Conservation (phyloP, 495 filamentous ascomycete species). For the Darksidea phi region DNA sequence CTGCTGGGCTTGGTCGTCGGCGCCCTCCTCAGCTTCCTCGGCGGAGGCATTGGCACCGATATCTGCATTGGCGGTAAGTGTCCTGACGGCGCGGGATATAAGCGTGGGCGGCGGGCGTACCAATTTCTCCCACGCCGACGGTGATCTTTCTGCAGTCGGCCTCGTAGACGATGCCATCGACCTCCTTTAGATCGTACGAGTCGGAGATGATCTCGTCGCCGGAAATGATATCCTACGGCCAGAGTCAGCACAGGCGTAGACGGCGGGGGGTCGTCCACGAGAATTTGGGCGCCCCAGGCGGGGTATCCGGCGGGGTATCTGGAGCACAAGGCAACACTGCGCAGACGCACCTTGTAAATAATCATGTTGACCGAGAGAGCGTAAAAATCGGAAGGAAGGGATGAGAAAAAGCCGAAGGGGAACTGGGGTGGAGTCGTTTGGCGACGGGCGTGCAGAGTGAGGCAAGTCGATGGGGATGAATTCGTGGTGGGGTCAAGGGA, state of each 20-base stretch:
- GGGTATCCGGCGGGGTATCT: slow-evolving; percentile 1
- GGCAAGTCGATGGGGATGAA: slow-evolving; percentile 1
- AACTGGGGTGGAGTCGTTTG: background rate
- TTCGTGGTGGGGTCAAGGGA: slow-evolving; percentile 27
- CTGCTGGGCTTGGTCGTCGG: slow-evolving; percentile 66
- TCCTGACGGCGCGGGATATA: background rate
- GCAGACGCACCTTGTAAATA: slow-evolving; percentile 73
- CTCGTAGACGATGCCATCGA: slow-evolving; percentile 79
- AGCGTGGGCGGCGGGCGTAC: slow-evolving; percentile 48
- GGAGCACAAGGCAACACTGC: background rate
- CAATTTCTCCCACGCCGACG: slow-evolving; percentile 69
- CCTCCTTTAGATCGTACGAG: slow-evolving; percentile 72
- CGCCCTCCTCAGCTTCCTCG: slow-evolving; percentile 74
- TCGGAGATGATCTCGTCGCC: slow-evolving; percentile 96
- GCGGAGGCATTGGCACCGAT: slow-evolving; percentile 97
- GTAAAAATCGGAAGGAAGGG: slow-evolving; percentile 4
- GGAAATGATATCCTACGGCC: slow-evolving; percentile 74
- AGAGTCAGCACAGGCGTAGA: slow-evolving; percentile 1
- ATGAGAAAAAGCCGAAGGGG: background rate
- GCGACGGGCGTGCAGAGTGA: background rate
- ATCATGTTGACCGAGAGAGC: slow-evolving; percentile 65
- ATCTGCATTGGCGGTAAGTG: slow-evolving; percentile 51
- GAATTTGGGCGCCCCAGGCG: background rate
- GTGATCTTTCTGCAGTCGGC: slow-evolving; percentile 86
- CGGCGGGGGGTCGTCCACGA: background rate